Conservation (phyloP, 805 yeast genomes). For the Suhomyces kilbournensis region DNA sequence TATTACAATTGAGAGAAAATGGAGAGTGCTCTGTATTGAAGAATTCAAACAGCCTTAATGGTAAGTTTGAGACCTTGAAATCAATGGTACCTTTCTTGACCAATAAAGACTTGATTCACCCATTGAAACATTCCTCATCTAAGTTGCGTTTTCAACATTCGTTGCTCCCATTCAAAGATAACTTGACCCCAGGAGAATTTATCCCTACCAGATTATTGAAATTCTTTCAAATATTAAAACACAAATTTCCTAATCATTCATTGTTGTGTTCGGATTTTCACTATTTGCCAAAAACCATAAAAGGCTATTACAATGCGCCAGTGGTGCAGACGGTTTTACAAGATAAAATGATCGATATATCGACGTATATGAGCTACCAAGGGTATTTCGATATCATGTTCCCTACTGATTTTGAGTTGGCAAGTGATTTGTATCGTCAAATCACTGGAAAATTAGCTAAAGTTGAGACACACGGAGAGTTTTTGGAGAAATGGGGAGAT, state of each 20-base stretch:
- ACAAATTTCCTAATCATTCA: constrained; percentile 72
- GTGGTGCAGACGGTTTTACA: constrained; percentile 76
- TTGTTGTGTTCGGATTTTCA: constrained; percentile 71
- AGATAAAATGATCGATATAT: constrained; percentile 63
- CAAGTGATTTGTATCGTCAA: constrained; percentile 58
- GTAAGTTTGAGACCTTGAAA: constrained; percentile 24
- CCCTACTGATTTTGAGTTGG: constrained; percentile 70
- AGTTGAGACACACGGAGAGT: constrained; percentile 59
- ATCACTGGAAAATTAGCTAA: constrained; percentile 59
- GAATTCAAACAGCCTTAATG: constrained; percentile 16
- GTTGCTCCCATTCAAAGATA: constrained; percentile 63
- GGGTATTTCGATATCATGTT: constrained; percentile 87
- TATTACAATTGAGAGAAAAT: constrained; percentile 52
- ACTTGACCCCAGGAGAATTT: constrained; percentile 69
- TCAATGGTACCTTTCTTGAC: constrained; percentile 28
- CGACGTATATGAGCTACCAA: constrained; percentile 78
- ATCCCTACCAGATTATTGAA: constrained; percentile 75
- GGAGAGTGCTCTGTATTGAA: constrained; percentile 39
- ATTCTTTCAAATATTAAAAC: constrained; percentile 59
- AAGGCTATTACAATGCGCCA: constrained; percentile 65
- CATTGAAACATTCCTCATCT: constrained; percentile 50
- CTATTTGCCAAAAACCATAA: constrained; percentile 42
- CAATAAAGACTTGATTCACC: constrained; percentile 47
- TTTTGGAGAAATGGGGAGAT: constrained; percentile 70
- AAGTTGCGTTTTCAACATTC: constrained; percentile 45